phyloP scores from a whole-genome alignment of 257 asterid genomes.

The Thymus mandschuricus region DNA sequence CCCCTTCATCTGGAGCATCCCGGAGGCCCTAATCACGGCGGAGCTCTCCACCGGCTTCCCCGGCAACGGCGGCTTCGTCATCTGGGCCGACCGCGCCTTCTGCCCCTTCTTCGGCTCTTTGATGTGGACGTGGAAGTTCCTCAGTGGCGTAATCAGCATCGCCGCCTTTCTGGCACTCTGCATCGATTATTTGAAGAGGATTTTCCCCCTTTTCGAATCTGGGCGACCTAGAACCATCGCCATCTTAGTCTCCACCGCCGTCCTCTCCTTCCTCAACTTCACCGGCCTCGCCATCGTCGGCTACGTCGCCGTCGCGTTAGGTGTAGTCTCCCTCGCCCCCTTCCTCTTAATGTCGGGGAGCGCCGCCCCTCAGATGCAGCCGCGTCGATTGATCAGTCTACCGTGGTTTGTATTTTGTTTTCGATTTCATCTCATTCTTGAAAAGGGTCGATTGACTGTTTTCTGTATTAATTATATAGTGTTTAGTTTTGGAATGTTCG shows the following conservation, averaged over 20 bases:
- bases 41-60: too few relatives aligned
- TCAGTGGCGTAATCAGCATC: conserved; percentile 73
- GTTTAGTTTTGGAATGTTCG: too few relatives aligned
- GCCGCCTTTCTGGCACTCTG: conserved; percentile 78
- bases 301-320: conserved; percentile 58
- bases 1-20: too few relatives aligned
- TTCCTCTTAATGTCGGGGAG: conserved; percentile 60
- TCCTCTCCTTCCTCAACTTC: conserved; percentile 53
- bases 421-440: too few relatives aligned
- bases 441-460: too few relatives aligned
- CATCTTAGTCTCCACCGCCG: conserved; percentile 45
- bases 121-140: conserved; percentile 80
- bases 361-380: conserved; percentile 69
- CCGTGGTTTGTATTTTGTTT: too few relatives aligned
- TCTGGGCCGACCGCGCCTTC: conserved; percentile 89
- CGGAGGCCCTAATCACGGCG: too few relatives aligned
- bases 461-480: too few relatives aligned
- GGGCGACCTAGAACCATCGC: conserved; percentile 53
- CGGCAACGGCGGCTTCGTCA: too few relatives aligned
- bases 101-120: conserved; percentile 83
- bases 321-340: conserved; percentile 61
- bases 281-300: conserved; percentile 74
- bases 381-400: conserved; percentile 59
- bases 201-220: conserved; percentile 59
- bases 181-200: conserved; percentile 52